Evolutionary conservation across 495 filamentous ascomycete genomes (phyloP).

Genomic region (Talaromyces trachyspermus): DNA sequence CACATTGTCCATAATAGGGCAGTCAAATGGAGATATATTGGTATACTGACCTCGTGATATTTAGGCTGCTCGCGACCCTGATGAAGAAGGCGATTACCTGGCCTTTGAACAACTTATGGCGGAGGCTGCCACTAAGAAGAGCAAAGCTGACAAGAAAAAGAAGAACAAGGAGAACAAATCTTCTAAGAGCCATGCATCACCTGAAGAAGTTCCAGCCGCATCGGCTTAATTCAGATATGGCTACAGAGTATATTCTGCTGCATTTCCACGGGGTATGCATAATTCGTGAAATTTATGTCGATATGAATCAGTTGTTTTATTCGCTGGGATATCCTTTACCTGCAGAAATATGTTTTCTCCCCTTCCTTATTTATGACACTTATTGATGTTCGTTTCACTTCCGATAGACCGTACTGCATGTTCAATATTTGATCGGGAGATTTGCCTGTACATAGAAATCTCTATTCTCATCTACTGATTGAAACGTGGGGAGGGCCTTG

Average conservation of each 20-base stretch:
- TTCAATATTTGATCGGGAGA: not conserved
- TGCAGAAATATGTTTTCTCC: not conserved
- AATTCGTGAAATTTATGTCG: not conserved
- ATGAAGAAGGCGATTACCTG: conserved; percentile 98
- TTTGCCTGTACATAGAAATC: not conserved
- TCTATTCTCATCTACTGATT: too few species aligned
- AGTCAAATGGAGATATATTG: too few species aligned
- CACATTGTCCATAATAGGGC: conserved; percentile 2
- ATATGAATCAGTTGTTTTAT: conserved; percentile 2
- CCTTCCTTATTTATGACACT: not conserved
- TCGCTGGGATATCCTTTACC: conserved; percentile 5
- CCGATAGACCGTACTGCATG: not conserved
- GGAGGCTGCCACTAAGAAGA: conserved; percentile 90
- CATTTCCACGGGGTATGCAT: not conserved
- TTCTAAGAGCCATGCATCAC: not conserved
- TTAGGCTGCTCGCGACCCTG: conserved; percentile 82
- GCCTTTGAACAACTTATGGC: conserved; percentile 97
- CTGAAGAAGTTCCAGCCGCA: not conserved
- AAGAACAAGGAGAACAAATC: conserved; percentile 54
- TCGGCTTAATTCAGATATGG: not conserved
- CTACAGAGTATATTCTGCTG: not conserved
- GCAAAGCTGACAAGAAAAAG: conserved; percentile 70
- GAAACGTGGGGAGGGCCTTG: too few species aligned
- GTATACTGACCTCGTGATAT: conserved; percentile 14
- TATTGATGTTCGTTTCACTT: not conserved